These are phyloP conservation scores for Neonectria ditissima DNA, from an alignment of 2,329 filamentous ascomycete species.

Conservation along the genomic window DNA sequence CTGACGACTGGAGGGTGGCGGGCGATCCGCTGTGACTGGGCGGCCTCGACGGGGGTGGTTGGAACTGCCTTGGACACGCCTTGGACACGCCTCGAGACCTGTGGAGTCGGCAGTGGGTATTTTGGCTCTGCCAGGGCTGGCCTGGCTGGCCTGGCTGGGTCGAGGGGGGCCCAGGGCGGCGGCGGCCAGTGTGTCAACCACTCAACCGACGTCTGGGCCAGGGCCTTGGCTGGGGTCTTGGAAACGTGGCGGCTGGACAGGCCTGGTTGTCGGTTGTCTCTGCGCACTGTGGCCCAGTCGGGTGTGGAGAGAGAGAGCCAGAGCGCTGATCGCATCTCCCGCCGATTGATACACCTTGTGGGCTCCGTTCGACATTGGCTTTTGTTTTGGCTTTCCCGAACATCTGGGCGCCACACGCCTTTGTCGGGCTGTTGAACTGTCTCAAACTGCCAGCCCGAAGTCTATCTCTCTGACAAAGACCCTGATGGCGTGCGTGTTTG, in stretches of 20 bases:
- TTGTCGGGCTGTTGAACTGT: background rate
- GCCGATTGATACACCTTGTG: slow-evolving; percentile 18
- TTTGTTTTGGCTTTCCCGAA: background rate
- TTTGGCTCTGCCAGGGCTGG: slow-evolving; percentile 22
- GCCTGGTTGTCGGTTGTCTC: slow-evolving; percentile 9
- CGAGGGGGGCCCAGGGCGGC: slow-evolving; percentile 6
- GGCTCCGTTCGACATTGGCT: background rate
- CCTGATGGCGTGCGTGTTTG: background rate
- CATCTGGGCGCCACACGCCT: background rate
- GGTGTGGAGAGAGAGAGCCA: background rate
- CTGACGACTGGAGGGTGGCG: slow-evolving; percentile 39
- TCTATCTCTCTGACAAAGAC: slow-evolving; percentile 17
- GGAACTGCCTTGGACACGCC: slow-evolving; percentile 19
- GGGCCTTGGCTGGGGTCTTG: slow-evolving; percentile 25
- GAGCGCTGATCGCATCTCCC: slow-evolving; percentile 17
- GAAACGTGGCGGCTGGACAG: slow-evolving; percentile 45
- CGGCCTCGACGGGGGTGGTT: slow-evolving; percentile 31
- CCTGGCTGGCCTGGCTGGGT: background rate
- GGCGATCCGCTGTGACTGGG: slow-evolving; percentile 40
- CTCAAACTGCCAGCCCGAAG: slow-evolving; percentile 15
- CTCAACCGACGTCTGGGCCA: slow-evolving; percentile 38
- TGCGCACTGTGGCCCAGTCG: slow-evolving; percentile 35
- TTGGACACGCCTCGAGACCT: slow-evolving; percentile 13
- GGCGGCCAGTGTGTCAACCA: slow-evolving; percentile 34
- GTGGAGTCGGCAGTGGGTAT: slow-evolving; percentile 24